A percentile compares a stretch with the other conserved stretches of the same genome.
These are phyloP conservation scores for Cotoneaster glaucophyllus DNA, from an alignment of 306 rosid genomes.

Conservation along the genomic window DNA sequence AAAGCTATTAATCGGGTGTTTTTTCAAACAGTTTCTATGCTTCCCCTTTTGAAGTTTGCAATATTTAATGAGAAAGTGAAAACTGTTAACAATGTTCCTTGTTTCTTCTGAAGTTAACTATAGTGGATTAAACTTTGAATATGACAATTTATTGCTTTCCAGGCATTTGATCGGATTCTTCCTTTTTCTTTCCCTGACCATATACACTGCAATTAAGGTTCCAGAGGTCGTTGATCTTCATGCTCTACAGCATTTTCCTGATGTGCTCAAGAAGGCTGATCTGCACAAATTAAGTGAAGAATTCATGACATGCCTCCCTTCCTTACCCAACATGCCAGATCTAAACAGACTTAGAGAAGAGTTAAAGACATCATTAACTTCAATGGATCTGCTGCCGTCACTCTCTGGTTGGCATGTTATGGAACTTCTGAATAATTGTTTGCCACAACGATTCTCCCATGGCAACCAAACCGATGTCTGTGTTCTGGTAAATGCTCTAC, in stretches of 20 bases:
- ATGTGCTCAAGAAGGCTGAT: constrained; percentile 59
- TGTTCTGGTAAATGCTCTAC: constrained; percentile 55
- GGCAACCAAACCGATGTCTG: constrained; percentile 67
- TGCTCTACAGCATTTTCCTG: constrained; percentile 62
- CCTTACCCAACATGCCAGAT: constrained; percentile 55
- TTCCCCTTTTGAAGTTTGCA: background rate
- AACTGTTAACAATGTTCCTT: background rate
- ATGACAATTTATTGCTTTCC: constrained; percentile 11
- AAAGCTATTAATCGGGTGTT: background rate
- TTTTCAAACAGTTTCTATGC: background rate
- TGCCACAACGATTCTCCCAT: constrained; percentile 76
- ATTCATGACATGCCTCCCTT: constrained; percentile 73
- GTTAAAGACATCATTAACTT: constrained; percentile 40
- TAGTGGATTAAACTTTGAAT: background rate
- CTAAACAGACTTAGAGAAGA: constrained; percentile 57
- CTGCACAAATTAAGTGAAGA: constrained; percentile 68
- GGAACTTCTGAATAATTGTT: constrained; percentile 73
- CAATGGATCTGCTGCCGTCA: constrained; percentile 52
- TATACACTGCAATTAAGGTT: constrained; percentile 79
- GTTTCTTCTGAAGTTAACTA: background rate
- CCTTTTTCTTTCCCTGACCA: constrained; percentile 80
- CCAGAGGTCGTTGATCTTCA: constrained; percentile 77
- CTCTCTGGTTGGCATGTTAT: constrained; percentile 71
- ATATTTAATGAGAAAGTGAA: background rate
- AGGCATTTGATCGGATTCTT: constrained; percentile 98